Evolutionary conservation across 176 grass and related monocot genomes (phyloP), one percentile per base, ranked within the genome.

Genomic region (Oryza longistaminata): DNA sequence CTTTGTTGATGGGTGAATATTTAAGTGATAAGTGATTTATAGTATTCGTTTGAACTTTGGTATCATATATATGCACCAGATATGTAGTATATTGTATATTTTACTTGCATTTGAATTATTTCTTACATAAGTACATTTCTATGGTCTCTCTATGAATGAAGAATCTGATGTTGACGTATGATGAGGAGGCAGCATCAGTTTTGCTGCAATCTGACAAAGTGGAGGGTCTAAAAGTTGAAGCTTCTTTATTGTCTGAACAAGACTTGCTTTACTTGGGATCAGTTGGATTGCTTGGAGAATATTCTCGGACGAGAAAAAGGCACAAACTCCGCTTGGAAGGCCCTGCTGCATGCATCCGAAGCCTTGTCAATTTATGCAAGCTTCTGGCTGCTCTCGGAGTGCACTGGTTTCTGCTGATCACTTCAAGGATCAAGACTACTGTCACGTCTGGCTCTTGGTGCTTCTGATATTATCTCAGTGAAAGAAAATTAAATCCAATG

Each of bases 161-260:
- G 4, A 24, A 24, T 62, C 58, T 24, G 10, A 11, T 62, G n/a
- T 82, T 43, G 21, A 4, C 24, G 66, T 62, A 13, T 87, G 6
- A 25, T 72, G 4, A 92, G 84, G 81, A 37, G 62, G 70, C 85
- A 85, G 76, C 21, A 68, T 72, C 55, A 77, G 35, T 55, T 78
- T 17, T 81, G 69, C 79, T 70, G 21, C 74, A 70, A 73, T 87
- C 62, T 73, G 74, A 31, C 74, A 88, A 89, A 82, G 92, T 90
- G 85, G 90, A 90, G 87, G 39, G 65, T 40, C 70, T 68, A 43
- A 75, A 89, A 62, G 73, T 82, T 61, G 64, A 66, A 88, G 89
- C 27, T 85, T 94, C 78, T 82, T 94, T 92, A 68, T 90, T 92
- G 90, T 92, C 87, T 88, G 90, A 87, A 89, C 81, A 83, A 85